Evolutionary conservation across 2,329 filamentous ascomycete species (phyloP), one percentile per base, ranked within the genome.

Genomic region (Dothiorella sarmentorum): DNA sequence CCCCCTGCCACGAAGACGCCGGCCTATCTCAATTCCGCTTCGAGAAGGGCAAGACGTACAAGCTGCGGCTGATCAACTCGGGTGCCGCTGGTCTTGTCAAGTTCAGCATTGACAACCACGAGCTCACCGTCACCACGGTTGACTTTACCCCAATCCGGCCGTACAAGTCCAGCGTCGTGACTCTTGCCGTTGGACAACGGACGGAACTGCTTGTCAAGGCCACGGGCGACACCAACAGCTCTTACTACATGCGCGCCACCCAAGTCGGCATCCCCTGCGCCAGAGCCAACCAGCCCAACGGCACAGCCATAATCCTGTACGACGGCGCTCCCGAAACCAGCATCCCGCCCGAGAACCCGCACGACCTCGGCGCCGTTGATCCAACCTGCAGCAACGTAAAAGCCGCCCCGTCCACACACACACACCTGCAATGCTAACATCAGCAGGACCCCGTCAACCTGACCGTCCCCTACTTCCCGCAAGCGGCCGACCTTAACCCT

Each of bases 51-150:
- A 76, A 72, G 38, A 73, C 68, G 0, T 75, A 79, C 58, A 70
- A 70, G 3, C 64, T 78, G 11, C 70, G 76, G 2, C 62, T 79
- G 6, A 73, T 78, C 45, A 79, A 79, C 44, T 67, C 66, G 17
- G 73, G 72, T 4, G 70, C 74, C 13, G 73, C 73, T 43, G 72
- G 69, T 0, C 68, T 72, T 7, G 70, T 69, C 63, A 73, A 75
- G 44, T 76, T 78, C 64, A 69, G 67, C 61, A 73, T 79, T 31
- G 76, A 79, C 61, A 71, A 71, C 47, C 75, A 78, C 63, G 73
- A 66, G 4, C 64, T 78, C 63, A 72, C 66, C 7, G 70, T 79
- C 59, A 75, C 78, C 43, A 72, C 72, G 5, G 65, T 71, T 20
- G 76, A 79, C 60, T 73, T 75, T 24, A 71, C 77, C 2, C 73